These are phyloP conservation scores for Pichia sp. DNA, from an alignment of 1,139 yeast species.

Conservation along the genomic window DNA sequence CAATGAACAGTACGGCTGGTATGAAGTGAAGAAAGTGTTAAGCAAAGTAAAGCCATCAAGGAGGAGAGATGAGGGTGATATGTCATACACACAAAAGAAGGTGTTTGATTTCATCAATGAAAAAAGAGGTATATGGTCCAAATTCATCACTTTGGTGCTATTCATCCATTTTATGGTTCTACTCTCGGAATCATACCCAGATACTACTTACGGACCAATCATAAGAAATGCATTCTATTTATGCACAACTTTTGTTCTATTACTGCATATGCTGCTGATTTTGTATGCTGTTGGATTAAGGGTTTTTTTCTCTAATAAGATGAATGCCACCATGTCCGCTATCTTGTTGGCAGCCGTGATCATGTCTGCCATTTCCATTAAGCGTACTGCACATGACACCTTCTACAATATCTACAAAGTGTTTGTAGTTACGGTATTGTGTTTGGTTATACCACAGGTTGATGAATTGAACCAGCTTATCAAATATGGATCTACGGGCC, in stretches of 20 bases:
- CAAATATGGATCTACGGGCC: slow-evolving; percentile 75
- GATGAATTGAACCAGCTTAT: slow-evolving; percentile 69
- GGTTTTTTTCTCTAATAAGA: slow-evolving; percentile 45
- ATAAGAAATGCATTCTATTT: slow-evolving; percentile 41
- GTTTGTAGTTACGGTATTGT: slow-evolving; percentile 55
- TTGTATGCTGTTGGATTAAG: slow-evolving; percentile 52
- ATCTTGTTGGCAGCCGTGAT: slow-evolving; percentile 40
- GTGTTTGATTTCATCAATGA: slow-evolving; percentile 51
- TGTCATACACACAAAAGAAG: slow-evolving; percentile 34
- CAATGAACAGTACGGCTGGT: slow-evolving; percentile 79
- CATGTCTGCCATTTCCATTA: slow-evolving; percentile 43
- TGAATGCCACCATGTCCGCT: slow-evolving; percentile 57
- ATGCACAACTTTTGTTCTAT: slow-evolving; percentile 41
- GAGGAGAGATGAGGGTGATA: slow-evolving; percentile 39
- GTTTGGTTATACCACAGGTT: slow-evolving; percentile 70
- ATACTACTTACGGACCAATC: slow-evolving; percentile 27
- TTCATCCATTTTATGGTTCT: slow-evolving; percentile 55
- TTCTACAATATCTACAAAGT: slow-evolving; percentile 52
- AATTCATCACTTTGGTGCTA: slow-evolving; percentile 39
- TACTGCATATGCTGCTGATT: slow-evolving; percentile 40
- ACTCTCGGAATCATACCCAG: slow-evolving; percentile 55
- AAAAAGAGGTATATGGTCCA: slow-evolving; percentile 38
- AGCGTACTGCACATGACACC: slow-evolving; percentile 27
- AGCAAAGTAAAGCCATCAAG: slow-evolving; percentile 64
- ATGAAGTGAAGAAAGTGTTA: slow-evolving; percentile 68